These are phyloP conservation scores for Chlamydomonas applanata DNA, from an alignment of 139 green algal species.

Conservation along the genomic window DNA sequence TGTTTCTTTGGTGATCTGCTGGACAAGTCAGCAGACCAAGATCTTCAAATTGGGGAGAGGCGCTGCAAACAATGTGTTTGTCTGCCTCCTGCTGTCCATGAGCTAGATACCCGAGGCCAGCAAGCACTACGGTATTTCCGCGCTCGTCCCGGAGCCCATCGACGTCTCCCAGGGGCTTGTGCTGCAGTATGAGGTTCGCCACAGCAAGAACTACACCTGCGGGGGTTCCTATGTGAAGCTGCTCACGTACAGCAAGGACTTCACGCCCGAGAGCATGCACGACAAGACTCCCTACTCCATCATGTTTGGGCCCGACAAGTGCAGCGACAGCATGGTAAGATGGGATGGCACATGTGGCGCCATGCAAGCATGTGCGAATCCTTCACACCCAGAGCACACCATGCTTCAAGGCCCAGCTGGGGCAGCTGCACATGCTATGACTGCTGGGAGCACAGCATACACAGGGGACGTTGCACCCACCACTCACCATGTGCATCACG, in stretches of 20 bases:
- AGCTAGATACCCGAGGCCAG: slow-evolving; percentile 71
- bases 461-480: too few species aligned
- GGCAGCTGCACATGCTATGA: not conserved
- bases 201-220: slow-evolving; percentile 66
- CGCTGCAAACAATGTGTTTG: too few species aligned
- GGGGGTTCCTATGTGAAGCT: slow-evolving; percentile 94
- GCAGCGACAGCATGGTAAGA: slow-evolving; percentile 40
- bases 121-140: slow-evolving; percentile 75
- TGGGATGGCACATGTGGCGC: too few species aligned
- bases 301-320: slow-evolving; percentile 97
- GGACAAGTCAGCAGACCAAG: not conserved
- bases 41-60: too few species aligned
- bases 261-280: slow-evolving; percentile 13
- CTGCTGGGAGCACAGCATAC: not conserved
- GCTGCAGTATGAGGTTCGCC: slow-evolving; percentile 88
- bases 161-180: slow-evolving; percentile 67
- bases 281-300: slow-evolving; percentile 69
- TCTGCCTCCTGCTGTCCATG: not conserved
- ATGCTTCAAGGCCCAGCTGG: too few species aligned
- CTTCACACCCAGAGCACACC: too few species aligned
- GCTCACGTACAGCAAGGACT: slow-evolving; percentile 35
- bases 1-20: not conserved
- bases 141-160: slow-evolving; percentile 47
- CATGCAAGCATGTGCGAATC: too few species aligned
- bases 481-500: too few species aligned